These are phyloP conservation scores for Boletus eberwhitei DNA, from an alignment of 768 basidiomycete genomes.

Conservation along the genomic window DNA sequence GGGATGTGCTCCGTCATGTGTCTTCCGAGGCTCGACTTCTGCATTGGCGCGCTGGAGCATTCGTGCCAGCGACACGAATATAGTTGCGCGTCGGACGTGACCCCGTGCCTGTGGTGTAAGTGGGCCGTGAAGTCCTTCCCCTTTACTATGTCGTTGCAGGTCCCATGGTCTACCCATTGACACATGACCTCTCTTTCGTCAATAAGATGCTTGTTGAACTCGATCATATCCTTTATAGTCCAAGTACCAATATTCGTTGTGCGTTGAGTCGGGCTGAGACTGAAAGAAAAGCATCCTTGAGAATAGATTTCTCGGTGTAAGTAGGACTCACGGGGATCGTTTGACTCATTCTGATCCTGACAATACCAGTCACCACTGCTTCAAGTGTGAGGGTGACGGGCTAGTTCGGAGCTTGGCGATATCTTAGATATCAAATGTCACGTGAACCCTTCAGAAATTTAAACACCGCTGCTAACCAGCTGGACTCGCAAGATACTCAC, in stretches of 20 bases:
- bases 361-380: no score
- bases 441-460: no score
- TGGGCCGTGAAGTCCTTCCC: slow-evolving; percentile 2
- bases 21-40: slow-evolving; percentile 4
- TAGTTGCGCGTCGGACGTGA: not conserved
- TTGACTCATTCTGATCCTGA: no score
- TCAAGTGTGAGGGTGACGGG: no score
- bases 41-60: slow-evolving; percentile 3
- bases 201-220: not conserved
- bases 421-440: no score
- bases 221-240: slow-evolving; percentile 1
- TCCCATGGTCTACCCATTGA: not conserved
- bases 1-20: slow-evolving; percentile 13
- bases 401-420: no score
- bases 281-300: no score
- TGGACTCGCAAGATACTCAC: no score
- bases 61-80: slow-evolving; percentile 12
- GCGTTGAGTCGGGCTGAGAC: not conserved
- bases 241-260: no score
- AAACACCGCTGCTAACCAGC: no score
- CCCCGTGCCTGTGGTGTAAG: not conserved
- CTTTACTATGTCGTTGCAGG: not conserved
- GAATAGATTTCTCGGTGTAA: no score
- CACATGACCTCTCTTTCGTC: not conserved
- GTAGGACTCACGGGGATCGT: no score